These are phyloP conservation scores for Leptosphaerulina australis DNA, from an alignment of 2,329 filamentous ascomycete species.

Conservation along the genomic window DNA sequence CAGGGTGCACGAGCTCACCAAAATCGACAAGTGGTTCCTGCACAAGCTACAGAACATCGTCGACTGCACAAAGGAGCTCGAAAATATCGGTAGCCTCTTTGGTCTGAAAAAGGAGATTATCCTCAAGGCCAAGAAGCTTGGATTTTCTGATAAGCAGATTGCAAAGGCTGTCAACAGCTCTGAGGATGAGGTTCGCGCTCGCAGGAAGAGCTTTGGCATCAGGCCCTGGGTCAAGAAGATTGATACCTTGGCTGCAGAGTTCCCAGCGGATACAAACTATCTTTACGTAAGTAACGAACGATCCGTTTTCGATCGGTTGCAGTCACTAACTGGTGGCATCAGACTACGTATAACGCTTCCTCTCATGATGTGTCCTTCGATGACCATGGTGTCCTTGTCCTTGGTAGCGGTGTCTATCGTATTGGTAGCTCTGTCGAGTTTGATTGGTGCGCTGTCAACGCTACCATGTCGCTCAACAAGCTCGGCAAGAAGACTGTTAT, in stretches of 20 bases:
- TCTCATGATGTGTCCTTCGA: constrained; percentile 93
- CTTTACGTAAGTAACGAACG: constrained; percentile 11
- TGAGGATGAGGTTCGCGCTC: constrained; percentile 87
- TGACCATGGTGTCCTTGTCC: constrained; percentile 85
- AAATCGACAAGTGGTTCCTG: constrained; percentile 99
- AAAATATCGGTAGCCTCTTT: constrained; percentile 80
- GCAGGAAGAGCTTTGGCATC: constrained; percentile 84
- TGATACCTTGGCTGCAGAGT: constrained; percentile 95
- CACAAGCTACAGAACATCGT: constrained; percentile 98
- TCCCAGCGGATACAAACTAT: constrained; percentile 77
- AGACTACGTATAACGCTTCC: constrained; percentile 96
- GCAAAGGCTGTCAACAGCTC: constrained; percentile 81
- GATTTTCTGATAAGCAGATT: constrained; percentile 97
- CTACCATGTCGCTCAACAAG: constrained; percentile 78
- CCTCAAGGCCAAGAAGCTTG: constrained; percentile 92
- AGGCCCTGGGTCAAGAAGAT: constrained; percentile 98
- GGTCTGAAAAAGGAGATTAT: constrained; percentile 88
- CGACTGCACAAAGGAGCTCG: constrained; percentile 83
- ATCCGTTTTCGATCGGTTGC: not conserved
- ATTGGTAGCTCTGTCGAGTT: constrained; percentile 98
- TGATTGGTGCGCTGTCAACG: constrained; percentile 96
- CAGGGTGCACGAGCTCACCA: constrained; percentile 87
- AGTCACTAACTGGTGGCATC: constrained; percentile 57
- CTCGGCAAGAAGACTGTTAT: constrained; percentile 98
- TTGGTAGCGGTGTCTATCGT: constrained; percentile 95